Conservation (phyloP, 148 eudicot species). For the Camellia japonica region DNA sequence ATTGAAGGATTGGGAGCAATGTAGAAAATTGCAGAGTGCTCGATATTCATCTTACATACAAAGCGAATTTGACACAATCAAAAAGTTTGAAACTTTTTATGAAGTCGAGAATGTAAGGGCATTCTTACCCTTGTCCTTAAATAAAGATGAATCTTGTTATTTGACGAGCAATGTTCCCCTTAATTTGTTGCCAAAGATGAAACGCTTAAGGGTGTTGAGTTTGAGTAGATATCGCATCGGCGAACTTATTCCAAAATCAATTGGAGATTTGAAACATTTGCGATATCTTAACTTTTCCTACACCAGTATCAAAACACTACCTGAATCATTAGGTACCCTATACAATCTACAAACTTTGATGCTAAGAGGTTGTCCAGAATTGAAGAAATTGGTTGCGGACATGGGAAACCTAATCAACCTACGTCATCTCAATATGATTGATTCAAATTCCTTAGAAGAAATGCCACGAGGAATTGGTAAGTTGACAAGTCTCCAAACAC, state of each 20-base stretch:
- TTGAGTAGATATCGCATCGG: background rate
- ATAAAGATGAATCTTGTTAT: background rate
- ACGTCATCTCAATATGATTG: conserved; percentile 11
- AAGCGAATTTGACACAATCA: conserved; percentile 5
- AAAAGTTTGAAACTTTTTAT: background rate
- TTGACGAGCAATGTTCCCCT: background rate
- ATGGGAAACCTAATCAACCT: conserved; percentile 2
- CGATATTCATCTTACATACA: conserved; percentile 17
- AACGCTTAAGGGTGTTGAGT: conserved; percentile 9
- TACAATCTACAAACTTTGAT: conserved; percentile 15
- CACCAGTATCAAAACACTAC: background rate
- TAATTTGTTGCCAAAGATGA: conserved; percentile 1
- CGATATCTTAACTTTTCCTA: conserved; percentile 17
- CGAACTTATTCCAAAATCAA: conserved; percentile 9
- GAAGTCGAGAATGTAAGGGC: conserved; percentile 17
- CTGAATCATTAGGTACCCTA: conserved; percentile 12
- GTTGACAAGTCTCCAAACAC: conserved; percentile 13
- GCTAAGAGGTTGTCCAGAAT: background rate
- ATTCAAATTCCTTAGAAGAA: background rate
- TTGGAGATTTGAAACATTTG: conserved; percentile 15
- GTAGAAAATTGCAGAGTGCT: background rate
- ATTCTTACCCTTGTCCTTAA: conserved; percentile 18
- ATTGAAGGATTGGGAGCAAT: background rate
- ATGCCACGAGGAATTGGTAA: conserved; percentile 19
- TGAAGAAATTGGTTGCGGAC: background rate